A percentile compares a stretch with the other conserved stretches of the same genome.
Conservation (phyloP, 1,284 basidiomycete genomes). For the Phylloboletellus chloephorus region DNA sequence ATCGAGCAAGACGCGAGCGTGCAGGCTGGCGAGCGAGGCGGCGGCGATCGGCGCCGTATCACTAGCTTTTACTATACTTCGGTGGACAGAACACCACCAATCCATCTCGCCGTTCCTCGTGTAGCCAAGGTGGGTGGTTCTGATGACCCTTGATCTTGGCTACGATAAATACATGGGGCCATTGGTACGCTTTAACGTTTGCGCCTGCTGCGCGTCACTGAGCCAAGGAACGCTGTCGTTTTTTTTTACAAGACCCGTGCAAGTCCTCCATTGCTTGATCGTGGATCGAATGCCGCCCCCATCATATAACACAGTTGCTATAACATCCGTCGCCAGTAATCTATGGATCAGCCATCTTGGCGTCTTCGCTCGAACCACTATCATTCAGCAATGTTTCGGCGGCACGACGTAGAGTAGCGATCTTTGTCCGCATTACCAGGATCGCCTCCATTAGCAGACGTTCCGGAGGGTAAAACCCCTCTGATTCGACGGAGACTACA, state of each 20-base stretch:
- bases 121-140: constrained; percentile 5
- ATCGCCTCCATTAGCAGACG: constrained; percentile 82
- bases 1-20: constrained; percentile 26
- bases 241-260: no score
- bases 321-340: constrained; percentile 1
- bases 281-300: constrained; percentile 4
- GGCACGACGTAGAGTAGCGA: constrained; percentile 54
- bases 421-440: constrained; percentile 79
- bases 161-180: background rate
- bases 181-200: background rate
- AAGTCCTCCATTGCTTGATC: background rate
- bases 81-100: constrained; percentile 33
- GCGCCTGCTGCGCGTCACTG: background rate
- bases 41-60: constrained; percentile 32
- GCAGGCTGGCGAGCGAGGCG: constrained; percentile 18
- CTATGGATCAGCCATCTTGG: constrained; percentile 36
- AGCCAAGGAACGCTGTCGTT: no score
- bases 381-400: constrained; percentile 49
- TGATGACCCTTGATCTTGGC: constrained; percentile 9
- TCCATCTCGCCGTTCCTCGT: constrained; percentile 31
- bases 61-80: constrained; percentile 36
- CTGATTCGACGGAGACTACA: constrained; percentile 85
- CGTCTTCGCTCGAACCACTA: constrained; percentile 31
- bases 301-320: constrained; percentile 6
- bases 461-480: constrained; percentile 83